These are phyloP conservation scores for Alternaria sp. DNA, from an alignment of 2,329 filamentous ascomycete species.

Conservation along the genomic window DNA sequence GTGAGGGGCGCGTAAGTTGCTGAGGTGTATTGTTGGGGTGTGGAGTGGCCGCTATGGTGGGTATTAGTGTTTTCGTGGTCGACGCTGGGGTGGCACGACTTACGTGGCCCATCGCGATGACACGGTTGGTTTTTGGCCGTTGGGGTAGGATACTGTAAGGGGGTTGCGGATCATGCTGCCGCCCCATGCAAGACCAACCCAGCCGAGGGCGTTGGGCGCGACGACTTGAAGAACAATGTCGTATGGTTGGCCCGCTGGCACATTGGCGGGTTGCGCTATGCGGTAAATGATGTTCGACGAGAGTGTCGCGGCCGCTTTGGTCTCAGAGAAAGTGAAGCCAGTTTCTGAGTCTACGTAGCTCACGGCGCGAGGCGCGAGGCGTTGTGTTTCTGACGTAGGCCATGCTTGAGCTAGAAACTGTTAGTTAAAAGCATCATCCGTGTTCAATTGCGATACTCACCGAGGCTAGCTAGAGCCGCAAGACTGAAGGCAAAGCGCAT, in stretches of 20 bases:
- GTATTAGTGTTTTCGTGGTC: neutral
- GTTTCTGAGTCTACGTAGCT: slow-evolving; percentile 37
- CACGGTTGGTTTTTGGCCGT: slow-evolving; percentile 31
- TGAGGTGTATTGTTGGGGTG: slow-evolving; percentile 30
- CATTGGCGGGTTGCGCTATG: slow-evolving; percentile 34
- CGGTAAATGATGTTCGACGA: slow-evolving; percentile 35
- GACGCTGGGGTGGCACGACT: neutral
- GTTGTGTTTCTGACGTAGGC: slow-evolving; percentile 13
- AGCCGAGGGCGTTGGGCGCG: slow-evolving; percentile 34
- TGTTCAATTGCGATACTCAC: slow-evolving; percentile 11
- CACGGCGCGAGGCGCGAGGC: slow-evolving; percentile 18
- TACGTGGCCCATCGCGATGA: slow-evolving; percentile 43
- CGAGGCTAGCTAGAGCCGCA: slow-evolving; percentile 26
- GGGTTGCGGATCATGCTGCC: slow-evolving; percentile 43
- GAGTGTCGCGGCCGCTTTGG: slow-evolving; percentile 36
- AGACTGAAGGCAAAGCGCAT: slow-evolving; percentile 32
- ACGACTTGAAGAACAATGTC: slow-evolving; percentile 40
- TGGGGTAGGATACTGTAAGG: slow-evolving; percentile 38
- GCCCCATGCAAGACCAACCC: slow-evolving; percentile 41
- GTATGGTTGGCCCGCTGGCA: slow-evolving; percentile 26
- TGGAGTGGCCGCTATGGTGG: slow-evolving; percentile 26
- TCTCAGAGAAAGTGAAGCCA: slow-evolving; percentile 44
- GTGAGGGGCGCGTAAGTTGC: slow-evolving; percentile 32
- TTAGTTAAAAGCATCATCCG: neutral
- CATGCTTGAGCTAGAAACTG: slow-evolving; percentile 17